Base-by-base conservation (phyloP, 495 filamentous ascomycete species). In the Trichocladium uniseriatum region DNA sequence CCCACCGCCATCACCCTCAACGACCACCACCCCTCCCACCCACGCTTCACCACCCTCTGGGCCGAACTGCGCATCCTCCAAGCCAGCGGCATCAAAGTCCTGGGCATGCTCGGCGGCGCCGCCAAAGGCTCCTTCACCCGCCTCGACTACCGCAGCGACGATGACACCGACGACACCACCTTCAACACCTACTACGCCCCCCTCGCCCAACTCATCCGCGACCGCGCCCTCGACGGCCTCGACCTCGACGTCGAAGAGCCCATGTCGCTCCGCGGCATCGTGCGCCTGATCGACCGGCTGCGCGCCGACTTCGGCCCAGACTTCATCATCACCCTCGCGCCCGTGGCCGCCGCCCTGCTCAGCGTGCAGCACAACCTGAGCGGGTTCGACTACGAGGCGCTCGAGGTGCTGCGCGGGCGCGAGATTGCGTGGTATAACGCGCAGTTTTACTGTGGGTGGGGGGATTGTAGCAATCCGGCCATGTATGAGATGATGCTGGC, bases 381-480 rank as follows among this genome's bases (percentile, higher is more conserved):
- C 21, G 87, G 87, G 0, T 94, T 94, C 59, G 75, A 79, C 55
- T 91, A 94, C 65, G 72, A 77, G 16, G 74, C 74, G 41, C 71
- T 94, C 20, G 87, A 92, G 63, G 67, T 72, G 18, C 71, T 75
- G 65, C 72, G 82, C 7, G 84, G 83, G 5, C 57, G 64, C 9
- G 75, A 82, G 54, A 84, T 91, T 45, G 72, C 69, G 32, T 94
- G 83, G 81, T 94, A 94, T 62, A 91, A 94, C 54, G 69, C 79
- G 15, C 84, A 94, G 60, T 91, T 92, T 63, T 94, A 94, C 66
- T 87, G 82, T 63, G 85, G 85, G 4, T 94, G 86, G 85, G 88
- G 87, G 21, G 58, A 71, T 48, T 67, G 64, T 11, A 50, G 57
- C 20, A 76, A 73, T 32, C 73, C 85, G 21, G 70, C 75, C 70